Evolutionary conservation across 148 eudicot species (phyloP), one percentile per base, ranked within the genome.

Genomic region (Limonium bicolor): DNA sequence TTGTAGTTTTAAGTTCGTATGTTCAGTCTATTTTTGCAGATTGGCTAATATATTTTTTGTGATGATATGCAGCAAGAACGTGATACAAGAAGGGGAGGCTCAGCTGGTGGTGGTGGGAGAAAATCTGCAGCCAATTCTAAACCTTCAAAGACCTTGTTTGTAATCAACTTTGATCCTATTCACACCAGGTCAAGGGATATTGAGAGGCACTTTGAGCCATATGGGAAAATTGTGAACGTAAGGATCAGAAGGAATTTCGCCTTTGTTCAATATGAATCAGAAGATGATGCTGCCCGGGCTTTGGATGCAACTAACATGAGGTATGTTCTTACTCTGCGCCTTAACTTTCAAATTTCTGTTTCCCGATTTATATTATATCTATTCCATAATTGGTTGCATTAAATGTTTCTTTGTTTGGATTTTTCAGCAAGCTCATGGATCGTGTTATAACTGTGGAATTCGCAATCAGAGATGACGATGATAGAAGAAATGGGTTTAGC

Each of bases 141-240:
- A 55, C 96, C 96, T 18, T 71, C 94, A 7, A 87, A 72, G 61
- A 83, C 96, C 24, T 53, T 84, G 70, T 84, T 84, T 56, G 79
- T 84, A 36, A 84, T 80, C 18, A 79, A 84, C 55, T 84, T 84
- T 41, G 95, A 84, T 25, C 77, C 95, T 23, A 34, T 63, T 23
- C 27, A 69, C 48, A 84, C 95, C 0, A 76, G 74, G 61, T 58
- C 77, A 38, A 69, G 74, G 69, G 95, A 84, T 46, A 39, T 84
- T 46, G 85, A 84, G 64, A 73, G 73, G 63, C 95, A 80, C 65
- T 84, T 84, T 57, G 95, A 79, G 1, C 71, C 63, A 3, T 67
- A 73, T 73, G 95, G 95, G 12, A 73, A 71, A 53, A 60, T 84
- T 52, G 54, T 55, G 11, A 76, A 76, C 62, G 66, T 84, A 42